Evolutionary conservation across 2,329 filamentous ascomycete genomes (phyloP), one percentile per base, ranked within the genome.

Genomic region (Ceratocystis variospora): DNA sequence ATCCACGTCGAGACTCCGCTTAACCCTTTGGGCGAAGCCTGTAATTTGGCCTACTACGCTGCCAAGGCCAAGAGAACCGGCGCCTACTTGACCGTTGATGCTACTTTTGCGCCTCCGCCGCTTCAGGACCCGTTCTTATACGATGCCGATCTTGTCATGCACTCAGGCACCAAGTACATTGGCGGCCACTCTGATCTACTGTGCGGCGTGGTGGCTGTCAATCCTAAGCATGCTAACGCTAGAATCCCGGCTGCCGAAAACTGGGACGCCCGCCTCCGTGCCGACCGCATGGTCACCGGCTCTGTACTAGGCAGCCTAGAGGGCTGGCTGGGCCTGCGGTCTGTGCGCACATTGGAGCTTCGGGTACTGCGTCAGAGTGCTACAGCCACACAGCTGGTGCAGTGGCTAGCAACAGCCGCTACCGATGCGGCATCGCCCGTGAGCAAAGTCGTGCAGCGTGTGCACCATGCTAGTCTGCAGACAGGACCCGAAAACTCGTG

Each of bases 111-210:
- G 2, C 94, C 94, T 50, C 94, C 94, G 41, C 89, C 90, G 33
- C 78, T 99, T 67, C 87, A 90, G 74, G 89, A 96, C 72, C 92
- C 94, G 0, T 94, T 97, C 72, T 73, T 75, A 33, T 87, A 83
- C 74, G 93, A 90, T 61, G 90, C 88, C 33, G 93, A 97, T 75
- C 76, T 92, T 0, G 83, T 96, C 44, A 88, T 97, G 89, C 94
- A 99, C 76, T 88, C 83, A 63, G 94, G 91, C 2, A 96, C 92
- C 19, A 99, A 97, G 80, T 99, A 97, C 76, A 84, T 99, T 70
- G 94, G 94, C 22, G 94, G 94, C 0, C 94, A 99, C 77, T 93
- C 87, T 70, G 94, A 99, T 76, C 81, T 97, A 81, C 83, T 97
- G 5, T 95, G 89, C 73, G 94, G 94, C 25, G 87, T 95, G 19